These are phyloP conservation scores for Aspergillus puulaauensis DNA, from an alignment of 2,329 filamentous ascomycete species.

Conservation along the genomic window DNA sequence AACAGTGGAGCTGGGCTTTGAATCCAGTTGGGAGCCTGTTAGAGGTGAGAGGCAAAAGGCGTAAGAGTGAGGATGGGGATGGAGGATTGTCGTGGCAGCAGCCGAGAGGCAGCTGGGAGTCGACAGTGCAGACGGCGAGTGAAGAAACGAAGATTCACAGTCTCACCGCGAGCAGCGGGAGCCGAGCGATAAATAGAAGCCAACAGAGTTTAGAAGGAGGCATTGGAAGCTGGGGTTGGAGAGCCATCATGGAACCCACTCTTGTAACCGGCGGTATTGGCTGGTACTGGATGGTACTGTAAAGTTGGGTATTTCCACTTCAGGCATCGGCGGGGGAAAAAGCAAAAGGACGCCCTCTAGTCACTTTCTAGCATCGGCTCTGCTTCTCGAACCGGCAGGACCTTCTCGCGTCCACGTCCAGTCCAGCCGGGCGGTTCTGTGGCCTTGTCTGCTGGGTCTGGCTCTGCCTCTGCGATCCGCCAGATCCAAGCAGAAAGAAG, in stretches of 20 bases:
- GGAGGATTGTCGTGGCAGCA: neutral
- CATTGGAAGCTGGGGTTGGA: neutral
- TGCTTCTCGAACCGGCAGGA: slow-evolving; percentile 6
- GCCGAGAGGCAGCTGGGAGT: no score
- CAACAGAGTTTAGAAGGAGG: slow-evolving; percentile 16
- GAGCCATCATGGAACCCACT: neutral
- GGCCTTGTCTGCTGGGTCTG: no score
- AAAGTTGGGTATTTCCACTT: neutral
- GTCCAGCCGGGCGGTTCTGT: no score
- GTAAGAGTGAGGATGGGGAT: neutral
- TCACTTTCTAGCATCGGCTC: neutral
- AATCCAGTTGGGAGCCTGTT: neutral
- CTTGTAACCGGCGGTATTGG: neutral
- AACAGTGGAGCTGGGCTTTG: neutral
- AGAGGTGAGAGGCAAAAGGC: neutral
- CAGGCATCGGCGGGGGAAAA: neutral
- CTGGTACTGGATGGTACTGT: neutral
- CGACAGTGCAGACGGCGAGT: no score
- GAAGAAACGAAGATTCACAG: neutral
- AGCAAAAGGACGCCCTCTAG: neutral
- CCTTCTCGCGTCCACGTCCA: neutral
- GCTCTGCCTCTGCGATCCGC: no score
- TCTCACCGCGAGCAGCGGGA: slow-evolving; percentile 4
- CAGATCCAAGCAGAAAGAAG: no score
- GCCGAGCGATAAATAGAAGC: slow-evolving; percentile 21